Percentiles rank a stretch among this genome's conserved stretches.
Conservation (phyloP, 2,329 filamentous ascomycete genomes). For the Nemania sp. region DNA sequence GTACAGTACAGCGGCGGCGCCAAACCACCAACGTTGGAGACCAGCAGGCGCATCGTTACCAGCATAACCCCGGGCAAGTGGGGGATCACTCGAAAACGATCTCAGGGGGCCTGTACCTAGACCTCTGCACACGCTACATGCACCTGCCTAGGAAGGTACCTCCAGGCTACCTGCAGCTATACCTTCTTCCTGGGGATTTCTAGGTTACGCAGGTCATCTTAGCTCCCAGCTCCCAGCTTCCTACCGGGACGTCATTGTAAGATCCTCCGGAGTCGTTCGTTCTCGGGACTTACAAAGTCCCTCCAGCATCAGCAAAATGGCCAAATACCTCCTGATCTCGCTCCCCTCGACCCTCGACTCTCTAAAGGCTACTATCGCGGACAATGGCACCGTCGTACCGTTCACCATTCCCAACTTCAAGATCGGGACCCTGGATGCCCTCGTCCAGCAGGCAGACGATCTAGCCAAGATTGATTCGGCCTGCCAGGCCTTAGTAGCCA, state of each 20-base stretch:
- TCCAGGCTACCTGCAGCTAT: too few species aligned
- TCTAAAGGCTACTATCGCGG: conserved; percentile 72
- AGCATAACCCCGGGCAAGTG: conserved; percentile 4
- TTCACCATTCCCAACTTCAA: conserved; percentile 94
- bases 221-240: conserved; percentile 10
- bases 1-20: too few species aligned
- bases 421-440: conserved; percentile 91
- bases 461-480: conserved; percentile 81
- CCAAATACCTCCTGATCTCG: conserved; percentile 84
- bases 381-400: conserved; percentile 74
- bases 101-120: too few species aligned
- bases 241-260: conserved; percentile 25
- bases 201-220: too few species aligned
- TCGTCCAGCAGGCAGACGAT: conserved; percentile 96
- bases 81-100: too few species aligned
- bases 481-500: conserved; percentile 81
- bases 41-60: neutral
- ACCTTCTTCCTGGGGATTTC: too few species aligned
- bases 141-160: neutral
- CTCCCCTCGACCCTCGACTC: conserved; percentile 81
- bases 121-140: too few species aligned
- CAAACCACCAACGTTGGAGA: neutral
- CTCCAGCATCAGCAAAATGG: conserved; percentile 34
- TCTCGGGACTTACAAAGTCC: conserved; percentile 16
- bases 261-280: conserved; percentile 12